Conservation (phyloP, 2,329 filamentous ascomycete species). For the Diaporthe capsici region DNA sequence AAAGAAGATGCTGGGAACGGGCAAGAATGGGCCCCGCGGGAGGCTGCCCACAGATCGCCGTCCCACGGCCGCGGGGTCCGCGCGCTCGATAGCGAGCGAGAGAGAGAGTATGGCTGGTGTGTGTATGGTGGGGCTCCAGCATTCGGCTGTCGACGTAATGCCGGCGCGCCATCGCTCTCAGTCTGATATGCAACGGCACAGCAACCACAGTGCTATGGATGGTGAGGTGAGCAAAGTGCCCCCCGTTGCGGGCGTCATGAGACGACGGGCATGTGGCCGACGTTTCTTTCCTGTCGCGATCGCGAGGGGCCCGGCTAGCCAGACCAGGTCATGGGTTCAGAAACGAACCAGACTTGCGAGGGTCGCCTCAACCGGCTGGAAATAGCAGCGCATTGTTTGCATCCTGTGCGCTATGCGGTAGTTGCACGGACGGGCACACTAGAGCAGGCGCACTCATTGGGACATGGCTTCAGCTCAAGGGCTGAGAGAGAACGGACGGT, state of each 20-base stretch:
- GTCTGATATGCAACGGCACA: constrained; percentile 20
- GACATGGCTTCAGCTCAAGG: background rate
- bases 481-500: constrained; percentile 16
- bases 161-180: background rate
- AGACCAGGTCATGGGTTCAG: constrained; percentile 7
- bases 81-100: background rate
- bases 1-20: constrained; percentile 6
- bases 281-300: constrained; percentile 4
- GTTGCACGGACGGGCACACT: background rate
- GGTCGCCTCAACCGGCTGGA: background rate
- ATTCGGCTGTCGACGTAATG: constrained; percentile 4
- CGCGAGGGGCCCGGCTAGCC: background rate
- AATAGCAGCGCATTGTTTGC: background rate
- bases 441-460: background rate
- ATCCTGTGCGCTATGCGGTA: background rate
- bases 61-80: constrained; percentile 21
- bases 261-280: constrained; percentile 23
- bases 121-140: background rate
- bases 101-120: background rate
- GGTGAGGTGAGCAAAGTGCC: background rate
- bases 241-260: constrained; percentile 11
- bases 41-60: background rate
- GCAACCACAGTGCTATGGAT: background rate
- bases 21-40: background rate
- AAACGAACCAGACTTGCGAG: constrained; percentile 23